A percentile compares a stretch with the other conserved stretches of the same genome.
Evolutionary conservation across 176 grass and related monocot species (phyloP).

Genomic region (Metroxylon sagu): DNA sequence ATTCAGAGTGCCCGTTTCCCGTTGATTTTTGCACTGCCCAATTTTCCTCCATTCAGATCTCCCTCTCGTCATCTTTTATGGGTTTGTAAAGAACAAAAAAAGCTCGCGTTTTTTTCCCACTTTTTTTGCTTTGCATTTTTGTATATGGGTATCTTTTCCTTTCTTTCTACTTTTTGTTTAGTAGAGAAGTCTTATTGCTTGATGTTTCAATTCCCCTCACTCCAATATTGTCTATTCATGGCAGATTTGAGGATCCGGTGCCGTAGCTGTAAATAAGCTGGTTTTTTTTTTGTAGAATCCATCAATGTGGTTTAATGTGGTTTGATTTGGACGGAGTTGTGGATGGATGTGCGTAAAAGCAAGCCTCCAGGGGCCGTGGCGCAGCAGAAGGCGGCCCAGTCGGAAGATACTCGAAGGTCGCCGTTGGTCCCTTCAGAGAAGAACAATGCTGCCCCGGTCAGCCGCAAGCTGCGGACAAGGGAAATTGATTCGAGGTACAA

Average conservation of each 20-base stretch:
- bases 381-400: constrained; percentile 27
- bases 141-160: not conserved
- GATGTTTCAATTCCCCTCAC: constrained; percentile 8
- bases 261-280: constrained; percentile 1
- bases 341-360: constrained; percentile 42
- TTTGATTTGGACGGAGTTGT: constrained; percentile 27
- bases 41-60: too few relatives aligned
- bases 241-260: constrained; percentile 16
- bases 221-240: constrained; percentile 15
- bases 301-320: constrained; percentile 62
- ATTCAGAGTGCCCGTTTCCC: too few relatives aligned
- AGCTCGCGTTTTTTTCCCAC: too few relatives aligned
- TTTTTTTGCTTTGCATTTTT: constrained; percentile 3
- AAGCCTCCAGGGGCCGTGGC: constrained; percentile 1
- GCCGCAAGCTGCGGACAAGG: constrained; percentile 17
- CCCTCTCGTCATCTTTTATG: not conserved
- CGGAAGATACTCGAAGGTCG: constrained; percentile 37
- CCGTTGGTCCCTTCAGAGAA: constrained; percentile 82
- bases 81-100: too few relatives aligned
- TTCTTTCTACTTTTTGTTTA: not conserved
- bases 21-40: too few relatives aligned
- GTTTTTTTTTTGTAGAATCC: constrained; percentile 17
- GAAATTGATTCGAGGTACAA: constrained; percentile 75
- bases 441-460: constrained; percentile 37
- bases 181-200: not conserved